These are phyloP conservation scores for Candida maris DNA, from an alignment of 805 yeast genomes.

Conservation along the genomic window DNA sequence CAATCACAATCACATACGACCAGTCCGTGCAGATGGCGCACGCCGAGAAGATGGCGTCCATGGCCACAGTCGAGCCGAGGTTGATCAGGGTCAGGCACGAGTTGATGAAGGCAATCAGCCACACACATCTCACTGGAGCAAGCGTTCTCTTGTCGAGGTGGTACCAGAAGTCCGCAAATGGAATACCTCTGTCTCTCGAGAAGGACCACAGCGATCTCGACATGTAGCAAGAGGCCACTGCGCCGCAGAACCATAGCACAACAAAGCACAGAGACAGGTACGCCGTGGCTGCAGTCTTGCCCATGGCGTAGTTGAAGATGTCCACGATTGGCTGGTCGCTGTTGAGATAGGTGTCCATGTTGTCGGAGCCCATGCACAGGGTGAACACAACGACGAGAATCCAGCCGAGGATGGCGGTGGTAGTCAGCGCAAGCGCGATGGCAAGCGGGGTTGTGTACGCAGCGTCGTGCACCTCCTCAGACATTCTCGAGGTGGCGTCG, in stretches of 20 bases:
- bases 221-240: constrained; percentile 46
- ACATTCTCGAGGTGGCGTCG: constrained; percentile 53
- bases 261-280: constrained; percentile 46
- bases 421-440: constrained; percentile 48
- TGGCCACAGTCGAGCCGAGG: constrained; percentile 41
- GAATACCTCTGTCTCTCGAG: constrained; percentile 54
- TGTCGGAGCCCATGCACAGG: constrained; percentile 42
- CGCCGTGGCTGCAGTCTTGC: constrained; percentile 50
- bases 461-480: constrained; percentile 54
- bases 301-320: constrained; percentile 47
- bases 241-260: constrained; percentile 51
- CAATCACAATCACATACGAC: constrained; percentile 47
- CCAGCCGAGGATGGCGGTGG: constrained; percentile 50
- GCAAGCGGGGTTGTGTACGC: constrained; percentile 56
- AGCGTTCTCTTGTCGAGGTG: constrained; percentile 37
- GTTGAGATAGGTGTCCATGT: constrained; percentile 31
- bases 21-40: constrained; percentile 50
- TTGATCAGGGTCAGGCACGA: constrained; percentile 45
- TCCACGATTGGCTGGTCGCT: constrained; percentile 55
- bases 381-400: constrained; percentile 44
- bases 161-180: constrained; percentile 42
- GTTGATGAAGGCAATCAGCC: constrained; percentile 37
- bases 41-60: constrained; percentile 52
- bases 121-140: constrained; percentile 44
- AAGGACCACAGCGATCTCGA: constrained; percentile 55